These are phyloP conservation scores for Gonium pectorale DNA, from an alignment of 139 green algal species.

Conservation along the genomic window DNA sequence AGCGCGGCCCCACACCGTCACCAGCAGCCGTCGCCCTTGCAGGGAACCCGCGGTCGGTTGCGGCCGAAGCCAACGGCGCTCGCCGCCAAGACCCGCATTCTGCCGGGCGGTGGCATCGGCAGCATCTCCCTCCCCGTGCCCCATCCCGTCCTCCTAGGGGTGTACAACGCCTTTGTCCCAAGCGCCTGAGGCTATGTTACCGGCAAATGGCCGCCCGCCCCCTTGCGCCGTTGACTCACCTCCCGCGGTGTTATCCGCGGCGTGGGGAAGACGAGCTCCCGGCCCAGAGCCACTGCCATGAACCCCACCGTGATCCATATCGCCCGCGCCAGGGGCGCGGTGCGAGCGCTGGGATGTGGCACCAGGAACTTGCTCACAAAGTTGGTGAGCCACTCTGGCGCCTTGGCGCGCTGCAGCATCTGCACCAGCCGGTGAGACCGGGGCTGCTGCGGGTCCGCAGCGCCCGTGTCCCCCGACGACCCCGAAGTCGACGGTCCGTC, in stretches of 20 bases:
- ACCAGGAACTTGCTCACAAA: conserved; percentile 15
- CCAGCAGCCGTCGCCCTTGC: too few species aligned
- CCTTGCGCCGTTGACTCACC: conserved; percentile 18
- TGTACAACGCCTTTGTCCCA: too few species aligned
- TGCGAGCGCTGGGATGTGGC: not conserved
- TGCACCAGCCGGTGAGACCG: not conserved
- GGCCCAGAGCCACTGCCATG: not conserved
- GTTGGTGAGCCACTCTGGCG: not conserved
- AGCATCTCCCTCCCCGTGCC: too few species aligned
- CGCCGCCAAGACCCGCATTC: too few species aligned
- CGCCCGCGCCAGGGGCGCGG: conserved; percentile 1
- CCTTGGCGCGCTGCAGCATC: not conserved
- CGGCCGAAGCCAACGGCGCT: too few species aligned
- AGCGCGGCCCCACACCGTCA: too few species aligned
- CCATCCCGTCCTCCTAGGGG: too few species aligned
- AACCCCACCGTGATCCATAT: conserved; percentile 22
- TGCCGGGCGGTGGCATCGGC: too few species aligned
- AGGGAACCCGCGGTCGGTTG: too few species aligned
- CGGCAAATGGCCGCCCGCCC: not conserved
- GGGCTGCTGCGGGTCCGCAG: conserved; percentile 15
- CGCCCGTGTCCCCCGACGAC: not conserved
- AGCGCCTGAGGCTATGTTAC: too few species aligned
- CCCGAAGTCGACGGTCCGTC: conserved; percentile 7
- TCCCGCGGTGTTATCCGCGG: conserved; percentile 26
- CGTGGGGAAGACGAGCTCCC: conserved; percentile 9